Evolutionary conservation across 2,329 filamentous ascomycete species (phyloP).

Genomic region (Diaporthe aspalathi): DNA sequence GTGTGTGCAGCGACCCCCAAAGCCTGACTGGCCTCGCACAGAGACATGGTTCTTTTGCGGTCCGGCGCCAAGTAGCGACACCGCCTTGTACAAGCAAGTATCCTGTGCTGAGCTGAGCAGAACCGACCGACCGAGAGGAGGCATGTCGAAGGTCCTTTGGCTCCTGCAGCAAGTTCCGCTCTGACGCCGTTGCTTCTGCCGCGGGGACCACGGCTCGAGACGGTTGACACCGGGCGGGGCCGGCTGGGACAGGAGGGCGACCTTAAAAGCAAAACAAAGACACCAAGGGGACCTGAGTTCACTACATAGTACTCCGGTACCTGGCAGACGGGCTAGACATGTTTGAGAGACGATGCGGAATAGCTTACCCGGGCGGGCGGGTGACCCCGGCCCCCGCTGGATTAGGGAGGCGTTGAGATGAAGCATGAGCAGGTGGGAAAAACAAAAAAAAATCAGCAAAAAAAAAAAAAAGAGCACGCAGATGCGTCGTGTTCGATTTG

Average conservation of each 20-base stretch:
- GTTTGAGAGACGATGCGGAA: constrained; percentile 13
- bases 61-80: constrained; percentile 18
- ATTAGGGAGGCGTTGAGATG: constrained; percentile 28
- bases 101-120: constrained; percentile 20
- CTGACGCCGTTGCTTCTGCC: constrained; percentile 19
- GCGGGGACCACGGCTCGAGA: constrained; percentile 1
- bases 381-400: constrained; percentile 28
- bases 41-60: constrained; percentile 30
- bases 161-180: background rate
- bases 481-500: constrained; percentile 33
- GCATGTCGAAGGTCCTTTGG: background rate
- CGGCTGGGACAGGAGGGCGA: background rate
- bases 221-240: constrained; percentile 23
- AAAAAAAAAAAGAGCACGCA: background rate
- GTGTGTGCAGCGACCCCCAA: constrained; percentile 20
- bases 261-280: constrained; percentile 3
- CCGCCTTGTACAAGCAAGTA: constrained; percentile 1
- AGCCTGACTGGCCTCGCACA: constrained; percentile 23
- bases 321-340: background rate
- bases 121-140: constrained; percentile 2
- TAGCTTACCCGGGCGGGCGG: constrained; percentile 29
- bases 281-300: no score
- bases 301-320: background rate
- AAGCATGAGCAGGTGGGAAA: background rate
- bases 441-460: background rate